Percentiles rank a stretch among this genome's conserved stretches.
phyloP scores from a whole-genome alignment of 257 asterid species.

The Voacanga thouarsii region DNA sequence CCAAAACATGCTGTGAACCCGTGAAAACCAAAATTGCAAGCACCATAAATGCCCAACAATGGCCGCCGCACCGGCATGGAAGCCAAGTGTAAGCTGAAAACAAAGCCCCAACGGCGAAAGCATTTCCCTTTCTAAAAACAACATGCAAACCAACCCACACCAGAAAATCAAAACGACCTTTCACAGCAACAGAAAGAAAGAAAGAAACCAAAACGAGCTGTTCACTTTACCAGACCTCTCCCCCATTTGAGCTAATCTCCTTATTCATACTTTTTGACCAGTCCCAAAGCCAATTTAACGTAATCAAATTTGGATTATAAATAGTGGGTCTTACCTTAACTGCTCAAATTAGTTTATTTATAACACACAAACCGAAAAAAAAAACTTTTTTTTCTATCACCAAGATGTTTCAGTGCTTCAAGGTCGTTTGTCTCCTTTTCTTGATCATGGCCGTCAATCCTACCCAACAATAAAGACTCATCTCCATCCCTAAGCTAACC shows the following conservation, averaged over 20 bases:
- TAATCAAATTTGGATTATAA: not conserved
- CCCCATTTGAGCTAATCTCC: too few relatives aligned
- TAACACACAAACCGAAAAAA: not conserved
- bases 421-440: not conserved
- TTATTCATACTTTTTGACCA: conserved; percentile 2
- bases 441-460: conserved; percentile 6
- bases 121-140: not conserved
- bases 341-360: not conserved
- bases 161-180: not conserved
- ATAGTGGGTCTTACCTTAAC: not conserved
- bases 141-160: not conserved
- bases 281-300: not conserved
- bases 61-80: conserved; percentile 1
- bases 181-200: not conserved
- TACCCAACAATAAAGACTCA: not conserved
- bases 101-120: not conserved
- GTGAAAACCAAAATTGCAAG: not conserved
- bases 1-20: too few relatives aligned
- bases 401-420: not conserved
- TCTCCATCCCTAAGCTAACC: not conserved
- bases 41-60: not conserved
- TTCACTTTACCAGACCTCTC: not conserved
- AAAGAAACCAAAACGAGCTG: not conserved
- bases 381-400: not conserved
- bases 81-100: conserved; percentile 3